These are phyloP conservation scores for Oryza officinalis DNA, from an alignment of 176 grass and related monocot species.

Conservation along the genomic window DNA sequence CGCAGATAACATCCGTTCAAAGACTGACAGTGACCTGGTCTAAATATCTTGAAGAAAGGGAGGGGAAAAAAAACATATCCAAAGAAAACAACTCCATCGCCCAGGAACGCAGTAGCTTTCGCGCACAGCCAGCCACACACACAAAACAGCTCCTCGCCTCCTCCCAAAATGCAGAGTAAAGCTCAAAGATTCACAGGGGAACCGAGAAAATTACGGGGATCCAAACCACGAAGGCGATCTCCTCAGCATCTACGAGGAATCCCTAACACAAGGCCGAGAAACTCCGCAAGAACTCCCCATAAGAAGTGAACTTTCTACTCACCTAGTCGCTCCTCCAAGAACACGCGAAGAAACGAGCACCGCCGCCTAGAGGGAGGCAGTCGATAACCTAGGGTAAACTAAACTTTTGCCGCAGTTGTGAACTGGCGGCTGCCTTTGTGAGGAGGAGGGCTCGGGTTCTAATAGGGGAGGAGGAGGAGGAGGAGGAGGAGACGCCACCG, in stretches of 20 bases:
- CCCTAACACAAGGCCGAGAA: neutral
- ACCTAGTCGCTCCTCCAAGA: conserved; percentile 22
- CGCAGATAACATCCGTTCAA: neutral
- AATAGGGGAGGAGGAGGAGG: neutral
- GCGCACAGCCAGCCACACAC: conserved; percentile 11
- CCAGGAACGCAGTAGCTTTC: conserved; percentile 35
- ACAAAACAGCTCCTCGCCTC: neutral
- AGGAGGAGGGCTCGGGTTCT: conserved; percentile 22
- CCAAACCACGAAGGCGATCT: conserved; percentile 13
- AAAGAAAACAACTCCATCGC: conserved; percentile 25
- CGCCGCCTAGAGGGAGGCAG: neutral
- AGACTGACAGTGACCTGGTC: conserved; percentile 2
- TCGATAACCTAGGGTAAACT: neutral
- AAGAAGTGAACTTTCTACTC: conserved; percentile 11
- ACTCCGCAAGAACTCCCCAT: neutral
- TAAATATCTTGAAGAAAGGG: neutral
- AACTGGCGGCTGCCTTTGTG: conserved; percentile 41
- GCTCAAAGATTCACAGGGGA: neutral
- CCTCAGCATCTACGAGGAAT: neutral
- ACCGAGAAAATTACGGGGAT: neutral
- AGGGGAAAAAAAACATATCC: neutral
- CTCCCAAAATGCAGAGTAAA: neutral
- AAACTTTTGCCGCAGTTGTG: conserved; percentile 34
- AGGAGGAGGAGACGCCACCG: neutral
- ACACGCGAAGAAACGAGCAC: conserved; percentile 8